Conservation (phyloP, 2,329 filamentous ascomycete species). For the Fusarium sp. region DNA sequence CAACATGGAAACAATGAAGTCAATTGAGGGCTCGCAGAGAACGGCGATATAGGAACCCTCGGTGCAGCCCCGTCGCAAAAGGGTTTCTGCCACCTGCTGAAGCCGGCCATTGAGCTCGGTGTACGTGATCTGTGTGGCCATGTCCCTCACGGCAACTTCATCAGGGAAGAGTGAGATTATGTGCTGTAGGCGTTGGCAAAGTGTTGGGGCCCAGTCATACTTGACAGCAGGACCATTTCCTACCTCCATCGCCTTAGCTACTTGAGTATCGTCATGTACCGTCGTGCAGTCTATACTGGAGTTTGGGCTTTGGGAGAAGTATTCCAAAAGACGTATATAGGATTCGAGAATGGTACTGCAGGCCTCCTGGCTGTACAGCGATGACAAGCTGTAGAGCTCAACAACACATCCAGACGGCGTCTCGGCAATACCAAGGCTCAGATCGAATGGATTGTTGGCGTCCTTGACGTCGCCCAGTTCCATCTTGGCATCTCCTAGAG, state of each 20-base stretch:
- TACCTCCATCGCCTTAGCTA: not conserved
- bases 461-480: not conserved
- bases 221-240: not conserved
- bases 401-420: not conserved
- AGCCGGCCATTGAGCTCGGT: not conserved
- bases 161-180: not conserved
- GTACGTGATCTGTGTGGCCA: not conserved
- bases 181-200: not conserved
- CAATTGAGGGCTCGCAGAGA: not conserved
- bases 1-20: constrained; percentile 1
- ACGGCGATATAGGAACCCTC: not conserved
- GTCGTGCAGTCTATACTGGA: too few species aligned
- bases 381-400: not conserved
- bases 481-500: not conserved
- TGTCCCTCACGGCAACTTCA: not conserved
- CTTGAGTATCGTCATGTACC: not conserved
- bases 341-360: not conserved
- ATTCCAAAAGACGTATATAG: not conserved
- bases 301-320: too few species aligned
- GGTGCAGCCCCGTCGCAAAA: not conserved
- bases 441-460: not conserved
- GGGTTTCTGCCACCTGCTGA: not conserved
- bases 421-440: not conserved
- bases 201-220: not conserved
- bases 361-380: not conserved